Evolutionary conservation across 257 asterid species (phyloP), one percentile per base, ranked within the genome.

Genomic region (Primulina tabacum): DNA sequence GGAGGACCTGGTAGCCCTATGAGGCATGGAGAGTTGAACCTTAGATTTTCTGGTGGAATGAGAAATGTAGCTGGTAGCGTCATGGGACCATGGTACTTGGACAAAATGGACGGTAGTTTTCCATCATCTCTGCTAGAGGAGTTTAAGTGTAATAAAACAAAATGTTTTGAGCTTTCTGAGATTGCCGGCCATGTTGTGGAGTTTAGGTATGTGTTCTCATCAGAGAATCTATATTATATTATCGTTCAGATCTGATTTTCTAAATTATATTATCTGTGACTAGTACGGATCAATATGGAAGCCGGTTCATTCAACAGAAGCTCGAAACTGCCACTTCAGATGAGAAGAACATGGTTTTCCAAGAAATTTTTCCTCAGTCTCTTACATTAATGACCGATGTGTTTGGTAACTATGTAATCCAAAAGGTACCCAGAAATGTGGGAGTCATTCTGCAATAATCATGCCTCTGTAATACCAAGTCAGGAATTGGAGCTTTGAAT

Each of bases 221-320:
- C 28, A 4, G 18, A 50, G 20, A 50, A 2, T 16, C 57, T 16
- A 50, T 60, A 32, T 68, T 53, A 60, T 74, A 6, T 10, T 18
- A 43, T 58, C 40, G 56, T 68, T 77, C 34, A 62, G 69, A 65
- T 53, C 69, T 82, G 61, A 62, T 63, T 50, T 32, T 76, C 73
- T 75, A 33, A 50, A 38, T 68, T 14, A 56, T 12, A 14, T 28
- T 67, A 53, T 73, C 62, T 73, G 34, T 75, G 33, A 62, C 38
- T 77, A 92, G 98, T 57, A 87, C 95, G 47, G 98, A 92, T 73
- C 98, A 92, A 71, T 92, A 92, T 80, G 98, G 98, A 73, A 92
- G 98, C 78, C 92, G 98, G 30, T 93, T 93, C 81, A 93, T 93
- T 74, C 98, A 93, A 71, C 98, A 93, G 62, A 93, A 90, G 81